Evolutionary conservation across 2,329 filamentous ascomycete species (phyloP).

Genomic region (Aureobasidium sp.): DNA sequence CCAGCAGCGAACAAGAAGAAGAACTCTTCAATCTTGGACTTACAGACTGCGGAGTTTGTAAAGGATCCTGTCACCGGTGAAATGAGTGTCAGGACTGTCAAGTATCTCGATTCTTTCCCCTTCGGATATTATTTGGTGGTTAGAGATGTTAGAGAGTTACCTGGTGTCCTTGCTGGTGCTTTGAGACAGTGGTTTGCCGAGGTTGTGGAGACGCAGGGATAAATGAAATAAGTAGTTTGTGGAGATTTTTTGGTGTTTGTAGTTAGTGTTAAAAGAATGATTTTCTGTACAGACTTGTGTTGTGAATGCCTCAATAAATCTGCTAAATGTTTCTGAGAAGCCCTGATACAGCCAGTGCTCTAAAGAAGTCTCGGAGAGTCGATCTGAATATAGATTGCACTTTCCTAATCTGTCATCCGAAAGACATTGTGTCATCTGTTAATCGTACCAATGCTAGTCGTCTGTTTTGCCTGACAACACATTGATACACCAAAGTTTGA

Average conservation of each 20-base stretch:
- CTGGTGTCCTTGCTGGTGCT: constrained; percentile 76
- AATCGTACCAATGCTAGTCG: no score
- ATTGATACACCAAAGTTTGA: no score
- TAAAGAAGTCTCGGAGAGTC: no score
- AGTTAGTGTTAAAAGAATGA: no score
- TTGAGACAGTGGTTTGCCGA: constrained; percentile 93
- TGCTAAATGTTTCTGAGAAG: no score
- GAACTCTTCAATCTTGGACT: constrained; percentile 66
- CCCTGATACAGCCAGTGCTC: no score
- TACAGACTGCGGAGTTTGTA: constrained; percentile 80
- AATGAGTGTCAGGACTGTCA: constrained; percentile 68
- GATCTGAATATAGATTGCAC: no score
- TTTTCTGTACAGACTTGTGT: no score
- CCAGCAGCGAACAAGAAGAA: constrained; percentile 35
- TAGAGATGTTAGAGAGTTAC: constrained; percentile 82
- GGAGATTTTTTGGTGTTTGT: neutral
- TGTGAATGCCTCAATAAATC: no score
- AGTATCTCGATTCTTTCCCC: constrained; percentile 91
- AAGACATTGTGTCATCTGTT: no score
- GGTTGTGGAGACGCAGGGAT: constrained; percentile 42
- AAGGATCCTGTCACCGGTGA: constrained; percentile 56
- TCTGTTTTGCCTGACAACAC: no score
- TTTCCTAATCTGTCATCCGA: no score
- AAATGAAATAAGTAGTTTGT: neutral
- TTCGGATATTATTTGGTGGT: constrained; percentile 97